Conservation (phyloP, 2,329 filamentous ascomycete genomes). For the Bipolaris cookei region DNA sequence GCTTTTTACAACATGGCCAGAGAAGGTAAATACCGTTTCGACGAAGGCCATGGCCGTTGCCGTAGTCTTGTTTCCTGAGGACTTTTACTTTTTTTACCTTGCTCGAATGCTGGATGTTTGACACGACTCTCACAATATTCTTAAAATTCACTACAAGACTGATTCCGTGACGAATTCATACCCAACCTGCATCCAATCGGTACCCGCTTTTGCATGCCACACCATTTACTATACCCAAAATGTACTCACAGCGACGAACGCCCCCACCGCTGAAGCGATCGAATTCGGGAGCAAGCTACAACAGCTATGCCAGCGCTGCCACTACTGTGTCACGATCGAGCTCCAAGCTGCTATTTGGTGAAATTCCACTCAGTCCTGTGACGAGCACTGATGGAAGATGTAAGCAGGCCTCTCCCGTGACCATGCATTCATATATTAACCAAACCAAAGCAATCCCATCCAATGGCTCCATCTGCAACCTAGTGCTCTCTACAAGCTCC, state of each 20-base stretch:
- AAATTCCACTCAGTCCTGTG: constrained; percentile 55
- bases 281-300: constrained; percentile 46
- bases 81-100: constrained; percentile 15
- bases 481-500: constrained; percentile 57
- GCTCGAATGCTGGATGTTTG: constrained; percentile 28
- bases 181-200: background rate
- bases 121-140: constrained; percentile 28
- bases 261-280: constrained; percentile 50
- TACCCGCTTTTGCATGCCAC: constrained; percentile 23
- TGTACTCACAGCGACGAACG: constrained; percentile 44
- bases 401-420: constrained; percentile 29
- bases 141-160: constrained; percentile 20
- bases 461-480: constrained; percentile 57
- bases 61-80: constrained; percentile 33
- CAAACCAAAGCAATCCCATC: constrained; percentile 50
- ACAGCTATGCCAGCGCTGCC: constrained; percentile 41
- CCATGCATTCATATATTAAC: constrained; percentile 26
- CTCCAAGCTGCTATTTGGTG: constrained; percentile 56
- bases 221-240: constrained; percentile 22
- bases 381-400: constrained; percentile 46
- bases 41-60: constrained; percentile 32
- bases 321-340: constrained; percentile 47
- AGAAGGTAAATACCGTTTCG: constrained; percentile 45
- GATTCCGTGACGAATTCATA: constrained; percentile 13
- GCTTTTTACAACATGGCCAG: constrained; percentile 17